phyloP scores from a whole-genome alignment of 169 alveolate species.

The Miamiensis avidus region DNA sequence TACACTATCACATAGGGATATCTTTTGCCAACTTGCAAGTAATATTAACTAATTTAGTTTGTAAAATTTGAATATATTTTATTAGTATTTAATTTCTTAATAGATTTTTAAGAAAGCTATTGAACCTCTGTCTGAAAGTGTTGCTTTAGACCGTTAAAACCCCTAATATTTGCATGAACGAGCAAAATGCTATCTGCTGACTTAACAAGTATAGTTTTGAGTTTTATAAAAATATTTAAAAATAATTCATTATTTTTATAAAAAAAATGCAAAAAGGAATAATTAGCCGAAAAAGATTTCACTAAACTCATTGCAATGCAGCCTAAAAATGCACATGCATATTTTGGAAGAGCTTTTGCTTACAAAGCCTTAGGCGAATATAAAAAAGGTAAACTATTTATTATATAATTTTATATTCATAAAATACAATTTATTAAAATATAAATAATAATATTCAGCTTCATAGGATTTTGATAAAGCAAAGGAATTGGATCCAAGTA shows the following conservation, averaged over 20 bases:
- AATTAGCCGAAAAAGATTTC: constrained; percentile 73
- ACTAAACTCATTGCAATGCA: constrained; percentile 61
- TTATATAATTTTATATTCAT: not conserved
- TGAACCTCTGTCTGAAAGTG: constrained; percentile 65
- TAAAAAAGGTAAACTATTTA: constrained; percentile 11
- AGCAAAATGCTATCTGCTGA: constrained; percentile 78
- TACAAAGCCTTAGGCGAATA: constrained; percentile 61
- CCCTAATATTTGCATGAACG: constrained; percentile 84
- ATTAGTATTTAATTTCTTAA: no score
- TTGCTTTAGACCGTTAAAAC: constrained; percentile 66
- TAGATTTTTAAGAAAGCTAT: constrained; percentile 68
- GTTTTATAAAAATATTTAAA: no score
- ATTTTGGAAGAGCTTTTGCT: constrained; percentile 82
- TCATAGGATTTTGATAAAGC: constrained; percentile 86
- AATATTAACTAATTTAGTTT: no score
- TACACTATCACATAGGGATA: constrained; percentile 82
- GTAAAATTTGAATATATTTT: no score
- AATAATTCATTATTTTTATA: not conserved
- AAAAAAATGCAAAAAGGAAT: constrained; percentile 23
- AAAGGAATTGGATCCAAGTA: constrained; percentile 65
- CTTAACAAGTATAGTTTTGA: constrained; percentile 21
- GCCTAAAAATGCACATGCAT: constrained; percentile 84
- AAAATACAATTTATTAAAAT: no score
- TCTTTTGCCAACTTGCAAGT: constrained; percentile 73
- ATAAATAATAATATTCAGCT: constrained; percentile 34